Evolutionary conservation across 495 filamentous ascomycete genomes (phyloP), one percentile per base, ranked within the genome.

Genomic region (Xylaria castorea): DNA sequence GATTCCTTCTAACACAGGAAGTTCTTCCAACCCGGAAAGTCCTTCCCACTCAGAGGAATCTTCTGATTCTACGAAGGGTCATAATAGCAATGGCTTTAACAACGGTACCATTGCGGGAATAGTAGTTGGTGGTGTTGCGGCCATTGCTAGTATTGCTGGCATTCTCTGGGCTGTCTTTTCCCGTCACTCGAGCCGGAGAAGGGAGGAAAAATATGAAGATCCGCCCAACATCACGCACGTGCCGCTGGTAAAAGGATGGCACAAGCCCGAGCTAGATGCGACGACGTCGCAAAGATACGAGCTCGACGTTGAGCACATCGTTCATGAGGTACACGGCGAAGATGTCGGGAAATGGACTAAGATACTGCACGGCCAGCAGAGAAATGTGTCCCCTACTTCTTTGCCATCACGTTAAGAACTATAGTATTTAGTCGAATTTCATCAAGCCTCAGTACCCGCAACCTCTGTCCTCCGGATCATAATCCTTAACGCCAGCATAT

Each of bases 101-200:
- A 65, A 71, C 34, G 51, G 51, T 6, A 25, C 51, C 5, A 57
- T 57, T 11, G 53, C 20, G 7, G 53, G 53, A 32, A 34, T 57
- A 18, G 53, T 18, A 0, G 53, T 57, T 5, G 75, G 77, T 62
- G 75, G 71, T 40, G 79, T 80, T 50, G 79, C 71, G 9, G 78
- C 75, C 14, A 79, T 80, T 27, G 65, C 67, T 3, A 71, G 71
- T 22, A 36, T 66, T n/a, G 50, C 71, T 44, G 51, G 73, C 32
- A 9, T 55, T 9, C 14, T 62, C 12, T 60, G 27, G 30, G 36
- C 38, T 5, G 11, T 44, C 8, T 58, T 36, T 8, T 69, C 27
- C 12, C 42, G 44, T 7, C 14, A 18, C 25, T 38, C 25, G 48
- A 55, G 5, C 20, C 30, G 30, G 57, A 14, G 32, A n/a, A 53